Conservation (phyloP, 805 yeast species). For the Ogataea trehaloabstinens region DNA sequence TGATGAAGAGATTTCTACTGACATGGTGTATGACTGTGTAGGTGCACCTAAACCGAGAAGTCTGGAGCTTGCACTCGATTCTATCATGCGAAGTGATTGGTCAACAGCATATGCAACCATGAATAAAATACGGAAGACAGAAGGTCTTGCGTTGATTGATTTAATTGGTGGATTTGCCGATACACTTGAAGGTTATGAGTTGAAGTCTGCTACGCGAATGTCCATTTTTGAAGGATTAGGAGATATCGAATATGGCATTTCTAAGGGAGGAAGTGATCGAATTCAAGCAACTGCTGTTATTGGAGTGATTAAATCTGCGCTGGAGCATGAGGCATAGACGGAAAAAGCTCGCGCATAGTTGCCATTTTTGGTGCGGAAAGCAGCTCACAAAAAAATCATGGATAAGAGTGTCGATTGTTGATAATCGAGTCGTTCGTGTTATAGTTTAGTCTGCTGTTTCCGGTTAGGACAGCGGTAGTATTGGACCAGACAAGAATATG, state of each 20-base stretch:
- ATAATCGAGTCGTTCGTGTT: too few species aligned
- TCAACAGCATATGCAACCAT: slow-evolving; percentile 68
- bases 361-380: neutral
- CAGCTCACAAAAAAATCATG: neutral
- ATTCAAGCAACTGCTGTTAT: slow-evolving; percentile 88
- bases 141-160: slow-evolving; percentile 90
- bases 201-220: slow-evolving; percentile 61
- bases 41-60: slow-evolving; percentile 95
- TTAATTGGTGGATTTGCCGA: slow-evolving; percentile 73
- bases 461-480: too few species aligned
- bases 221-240: slow-evolving; percentile 67
- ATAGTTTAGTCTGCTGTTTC: too few species aligned
- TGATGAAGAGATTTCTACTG: slow-evolving; percentile 60
- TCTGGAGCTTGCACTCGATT: slow-evolving; percentile 68
- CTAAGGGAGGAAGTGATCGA: slow-evolving; percentile 89
- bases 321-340: slow-evolving; percentile 42
- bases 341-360: neutral
- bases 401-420: neutral
- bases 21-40: slow-evolving; percentile 87
- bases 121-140: slow-evolving; percentile 58
- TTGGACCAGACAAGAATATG: too few species aligned
- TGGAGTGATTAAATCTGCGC: slow-evolving; percentile 73
- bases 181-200: slow-evolving; percentile 64
- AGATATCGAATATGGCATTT: slow-evolving; percentile 87
- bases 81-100: slow-evolving; percentile 88